These are phyloP conservation scores for Ammopiptanthus mongolicus DNA, from an alignment of 306 rosid species.

Conservation along the genomic window DNA sequence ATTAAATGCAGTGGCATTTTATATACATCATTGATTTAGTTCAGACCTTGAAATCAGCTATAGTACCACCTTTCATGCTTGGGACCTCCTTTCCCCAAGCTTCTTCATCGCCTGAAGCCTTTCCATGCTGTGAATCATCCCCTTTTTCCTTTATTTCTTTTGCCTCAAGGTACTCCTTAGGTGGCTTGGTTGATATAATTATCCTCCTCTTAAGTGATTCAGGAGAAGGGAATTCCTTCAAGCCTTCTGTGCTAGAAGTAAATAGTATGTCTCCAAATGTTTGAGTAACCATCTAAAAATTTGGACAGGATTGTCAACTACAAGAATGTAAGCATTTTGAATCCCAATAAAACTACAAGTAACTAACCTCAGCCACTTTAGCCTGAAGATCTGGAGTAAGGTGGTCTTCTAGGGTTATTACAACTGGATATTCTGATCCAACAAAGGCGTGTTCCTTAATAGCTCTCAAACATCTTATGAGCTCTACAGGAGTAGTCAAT, in stretches of 20 bases:
- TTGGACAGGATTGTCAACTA: constrained; percentile 17
- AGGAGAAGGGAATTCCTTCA: constrained; percentile 90
- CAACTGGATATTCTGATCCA: constrained; percentile 85
- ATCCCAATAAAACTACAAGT: neutral
- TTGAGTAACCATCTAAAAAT: constrained; percentile 65
- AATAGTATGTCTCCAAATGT: constrained; percentile 78
- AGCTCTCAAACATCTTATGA: constrained; percentile 75
- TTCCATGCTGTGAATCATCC: constrained; percentile 42
- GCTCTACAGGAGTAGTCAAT: constrained; percentile 90
- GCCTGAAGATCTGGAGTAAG: constrained; percentile 93
- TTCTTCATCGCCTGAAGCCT: constrained; percentile 45
- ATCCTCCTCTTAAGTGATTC: constrained; percentile 73
- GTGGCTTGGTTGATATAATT: constrained; percentile 97
- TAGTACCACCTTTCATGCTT: constrained; percentile 33
- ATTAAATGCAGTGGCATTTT: constrained; percentile 12
- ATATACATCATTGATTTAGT: constrained; percentile 1
- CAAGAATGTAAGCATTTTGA: constrained; percentile 10
- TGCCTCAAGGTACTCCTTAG: constrained; percentile 80
- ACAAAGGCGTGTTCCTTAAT: constrained; percentile 78
- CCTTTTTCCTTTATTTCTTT: constrained; percentile 54
- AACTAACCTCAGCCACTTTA: constrained; percentile 79
- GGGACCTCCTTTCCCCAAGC: constrained; percentile 92
- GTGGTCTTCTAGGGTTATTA: constrained; percentile 93
- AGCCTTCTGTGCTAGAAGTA: constrained; percentile 60
- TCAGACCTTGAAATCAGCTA: constrained; percentile 58